These are phyloP conservation scores for Emergomyces africanus DNA, from an alignment of 2,329 filamentous ascomycete genomes.

Conservation along the genomic window DNA sequence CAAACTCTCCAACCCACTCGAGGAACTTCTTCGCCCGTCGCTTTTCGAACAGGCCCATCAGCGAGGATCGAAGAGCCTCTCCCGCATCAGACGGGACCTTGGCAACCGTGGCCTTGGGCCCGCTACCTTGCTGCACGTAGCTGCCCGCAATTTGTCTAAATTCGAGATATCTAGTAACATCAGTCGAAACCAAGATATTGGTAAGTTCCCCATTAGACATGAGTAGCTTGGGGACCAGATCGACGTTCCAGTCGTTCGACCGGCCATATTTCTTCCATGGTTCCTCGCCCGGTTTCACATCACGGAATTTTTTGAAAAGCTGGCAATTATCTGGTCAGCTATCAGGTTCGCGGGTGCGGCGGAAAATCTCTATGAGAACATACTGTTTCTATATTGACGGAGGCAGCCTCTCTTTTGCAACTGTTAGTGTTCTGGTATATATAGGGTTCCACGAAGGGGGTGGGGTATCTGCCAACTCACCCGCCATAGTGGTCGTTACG, in stretches of 20 bases:
- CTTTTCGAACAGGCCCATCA: slow-evolving; percentile 99
- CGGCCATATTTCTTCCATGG: slow-evolving; percentile 98
- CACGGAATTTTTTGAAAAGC: slow-evolving; percentile 96
- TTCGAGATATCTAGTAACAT: slow-evolving; percentile 77
- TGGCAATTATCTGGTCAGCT: slow-evolving; percentile 30
- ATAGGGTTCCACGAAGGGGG: slow-evolving; percentile 9
- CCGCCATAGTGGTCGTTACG: slow-evolving; percentile 97
- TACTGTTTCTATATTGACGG: slow-evolving; percentile 91
- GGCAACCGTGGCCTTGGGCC: slow-evolving; percentile 77
- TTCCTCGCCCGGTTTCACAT: slow-evolving; percentile 64
- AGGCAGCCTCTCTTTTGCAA: slow-evolving; percentile 67
- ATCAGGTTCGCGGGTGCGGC: neutral
- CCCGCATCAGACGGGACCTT: slow-evolving; percentile 91
- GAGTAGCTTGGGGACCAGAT: slow-evolving; percentile 93
- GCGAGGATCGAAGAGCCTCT: slow-evolving; percentile 79
- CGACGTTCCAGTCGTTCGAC: slow-evolving; percentile 98
- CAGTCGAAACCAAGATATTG: slow-evolving; percentile 95
- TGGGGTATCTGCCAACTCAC: slow-evolving; percentile 41
- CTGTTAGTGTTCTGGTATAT: slow-evolving; percentile 10
- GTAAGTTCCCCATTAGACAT: slow-evolving; percentile 98
- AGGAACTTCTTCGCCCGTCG: slow-evolving; percentile 91
- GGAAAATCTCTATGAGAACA: slow-evolving; percentile 16
- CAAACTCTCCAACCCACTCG: slow-evolving; percentile 85
- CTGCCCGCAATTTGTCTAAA: slow-evolving; percentile 93
- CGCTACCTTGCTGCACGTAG: slow-evolving; percentile 81